These are phyloP conservation scores for Elsinoe ampelina DNA, from an alignment of 2,329 filamentous ascomycete species.

Conservation along the genomic window DNA sequence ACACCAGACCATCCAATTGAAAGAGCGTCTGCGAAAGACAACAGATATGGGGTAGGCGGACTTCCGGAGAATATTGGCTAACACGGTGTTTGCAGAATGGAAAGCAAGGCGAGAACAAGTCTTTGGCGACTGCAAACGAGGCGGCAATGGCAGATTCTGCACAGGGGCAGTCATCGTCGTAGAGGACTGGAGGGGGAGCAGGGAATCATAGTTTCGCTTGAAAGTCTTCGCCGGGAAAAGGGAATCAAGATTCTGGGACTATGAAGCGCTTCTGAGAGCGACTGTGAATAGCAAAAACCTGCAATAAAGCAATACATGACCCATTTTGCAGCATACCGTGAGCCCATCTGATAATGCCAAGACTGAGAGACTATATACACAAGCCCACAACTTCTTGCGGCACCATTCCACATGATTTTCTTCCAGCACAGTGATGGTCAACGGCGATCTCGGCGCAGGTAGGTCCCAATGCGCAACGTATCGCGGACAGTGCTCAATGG, in stretches of 20 bases:
- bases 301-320: background rate
- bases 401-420: background rate
- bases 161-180: constrained; percentile 9
- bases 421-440: constrained; percentile 16
- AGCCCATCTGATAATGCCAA: background rate
- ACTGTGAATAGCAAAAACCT: background rate
- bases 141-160: constrained; percentile 32
- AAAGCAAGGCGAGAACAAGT: constrained; percentile 83
- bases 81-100: constrained; percentile 58
- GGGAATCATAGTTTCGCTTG: background rate
- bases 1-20: background rate
- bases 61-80: constrained; percentile 11
- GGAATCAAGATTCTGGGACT: background rate
- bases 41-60: constrained; percentile 11
- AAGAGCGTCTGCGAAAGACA: background rate
- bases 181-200: background rate
- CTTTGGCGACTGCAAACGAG: constrained; percentile 51
- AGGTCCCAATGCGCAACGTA: background rate
- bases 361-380: background rate
- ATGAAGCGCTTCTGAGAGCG: background rate
- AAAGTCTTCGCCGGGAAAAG: background rate
- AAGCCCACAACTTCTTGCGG: too few relatives aligned
- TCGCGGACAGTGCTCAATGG: background rate
- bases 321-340: background rate
- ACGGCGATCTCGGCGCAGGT: constrained; percentile 19